phyloP scores from a whole-genome alignment of 345 rosid species.

The Noccaea bulbosa region DNA sequence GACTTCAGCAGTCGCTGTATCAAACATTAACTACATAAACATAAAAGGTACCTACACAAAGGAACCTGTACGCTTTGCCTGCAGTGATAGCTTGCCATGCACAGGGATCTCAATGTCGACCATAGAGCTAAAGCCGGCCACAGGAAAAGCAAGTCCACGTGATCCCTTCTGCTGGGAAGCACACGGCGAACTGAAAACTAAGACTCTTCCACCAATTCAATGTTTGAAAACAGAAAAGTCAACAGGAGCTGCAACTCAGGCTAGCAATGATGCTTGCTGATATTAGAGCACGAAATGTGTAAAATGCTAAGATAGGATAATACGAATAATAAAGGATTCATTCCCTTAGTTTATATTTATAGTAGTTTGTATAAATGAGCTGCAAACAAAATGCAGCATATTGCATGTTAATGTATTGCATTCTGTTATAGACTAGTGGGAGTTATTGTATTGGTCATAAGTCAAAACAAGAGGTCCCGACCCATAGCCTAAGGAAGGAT shows the following conservation, averaged over 20 bases:
- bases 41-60: constrained; percentile 79
- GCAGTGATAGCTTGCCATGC: constrained; percentile 88
- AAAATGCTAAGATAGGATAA: constrained; percentile 30
- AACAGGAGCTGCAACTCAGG: constrained; percentile 37
- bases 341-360: constrained; percentile 26
- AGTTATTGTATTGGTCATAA: constrained; percentile 11
- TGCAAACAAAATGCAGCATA: constrained; percentile 20
- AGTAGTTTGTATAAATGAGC: constrained; percentile 32
- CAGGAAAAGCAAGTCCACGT: constrained; percentile 38
- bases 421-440: constrained; percentile 14
- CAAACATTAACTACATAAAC: constrained; percentile 64
- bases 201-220: constrained; percentile 63
- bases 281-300: constrained; percentile 29
- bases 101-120: constrained; percentile 60
- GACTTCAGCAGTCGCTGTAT: constrained; percentile 79
- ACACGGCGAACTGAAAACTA: constrained; percentile 68
- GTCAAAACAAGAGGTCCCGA: constrained; percentile 21
- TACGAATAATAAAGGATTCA: constrained; percentile 23
- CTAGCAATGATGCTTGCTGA: constrained; percentile 54
- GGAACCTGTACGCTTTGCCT: constrained; percentile 70
- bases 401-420: constrained; percentile 17
- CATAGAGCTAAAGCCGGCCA: constrained; percentile 59
- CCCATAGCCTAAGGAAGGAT: constrained; percentile 15
- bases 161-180: constrained; percentile 82
- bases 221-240: constrained; percentile 64